These are phyloP conservation scores for Penicillium cataractarum DNA, from an alignment of 495 filamentous ascomycete species.

Conservation along the genomic window DNA sequence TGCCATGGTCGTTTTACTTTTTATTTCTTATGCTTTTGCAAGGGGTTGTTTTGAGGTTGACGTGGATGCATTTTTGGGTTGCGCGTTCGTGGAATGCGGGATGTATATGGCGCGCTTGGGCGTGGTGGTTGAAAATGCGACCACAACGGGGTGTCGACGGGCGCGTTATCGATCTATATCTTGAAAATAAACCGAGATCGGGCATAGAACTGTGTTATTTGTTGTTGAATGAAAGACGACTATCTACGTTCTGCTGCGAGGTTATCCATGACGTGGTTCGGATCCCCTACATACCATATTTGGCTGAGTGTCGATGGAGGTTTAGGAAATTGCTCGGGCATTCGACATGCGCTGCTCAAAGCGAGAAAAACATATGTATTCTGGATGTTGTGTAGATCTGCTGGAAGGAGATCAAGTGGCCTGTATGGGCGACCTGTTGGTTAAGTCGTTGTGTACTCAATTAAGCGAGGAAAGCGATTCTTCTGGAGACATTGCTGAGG, in stretches of 20 bases:
- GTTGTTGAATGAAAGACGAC: background rate
- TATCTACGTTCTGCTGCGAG: background rate
- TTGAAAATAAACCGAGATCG: background rate
- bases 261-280: background rate
- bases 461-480: too few relatives aligned
- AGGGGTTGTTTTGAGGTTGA: constrained; percentile 8
- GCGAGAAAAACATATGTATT: too few relatives aligned
- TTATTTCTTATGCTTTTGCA: background rate
- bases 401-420: too few relatives aligned
- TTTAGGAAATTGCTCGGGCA: background rate
- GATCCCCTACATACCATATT: background rate
- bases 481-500: too few relatives aligned
- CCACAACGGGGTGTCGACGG: background rate
- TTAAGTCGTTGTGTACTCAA: too few relatives aligned
- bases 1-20: background rate
- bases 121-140: background rate
- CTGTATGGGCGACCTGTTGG: too few relatives aligned
- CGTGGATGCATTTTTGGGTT: constrained; percentile 21
- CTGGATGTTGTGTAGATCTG: background rate
- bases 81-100: constrained; percentile 22
- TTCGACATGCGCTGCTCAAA: too few relatives aligned
- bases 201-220: background rate
- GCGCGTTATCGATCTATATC: background rate
- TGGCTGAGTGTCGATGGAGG: background rate
- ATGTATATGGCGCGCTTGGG: constrained; percentile 5